phyloP scores from a whole-genome alignment of 108 stramenopile species.

The Stephanodiscus minutulus region DNA sequence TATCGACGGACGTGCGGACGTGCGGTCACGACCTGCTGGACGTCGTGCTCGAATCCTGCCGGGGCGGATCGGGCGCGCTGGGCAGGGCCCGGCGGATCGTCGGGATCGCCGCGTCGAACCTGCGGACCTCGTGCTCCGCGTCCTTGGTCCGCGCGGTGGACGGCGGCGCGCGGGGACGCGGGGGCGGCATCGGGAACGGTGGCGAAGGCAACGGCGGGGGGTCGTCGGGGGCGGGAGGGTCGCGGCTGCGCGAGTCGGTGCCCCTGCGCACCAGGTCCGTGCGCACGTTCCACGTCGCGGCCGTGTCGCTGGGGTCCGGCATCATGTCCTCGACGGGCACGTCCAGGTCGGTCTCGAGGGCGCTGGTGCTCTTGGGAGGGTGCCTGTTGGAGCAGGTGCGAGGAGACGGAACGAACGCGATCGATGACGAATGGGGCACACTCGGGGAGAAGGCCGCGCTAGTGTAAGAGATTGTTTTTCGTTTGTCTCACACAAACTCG shows the following conservation, averaged over 20 bases:
- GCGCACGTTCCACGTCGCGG: slow-evolving; percentile 15
- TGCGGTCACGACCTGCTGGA: slow-evolving; percentile 38
- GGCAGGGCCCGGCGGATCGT: slow-evolving; percentile 32
- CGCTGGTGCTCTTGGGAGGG: slow-evolving; percentile 42
- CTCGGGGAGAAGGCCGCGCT: slow-evolving; percentile 25
- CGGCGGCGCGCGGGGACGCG: slow-evolving; percentile 8
- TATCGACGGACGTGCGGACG: slow-evolving; percentile 25
- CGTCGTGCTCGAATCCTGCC: slow-evolving; percentile 31
- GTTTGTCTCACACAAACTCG: neutral
- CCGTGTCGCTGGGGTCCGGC: slow-evolving; percentile 38
- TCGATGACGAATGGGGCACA: slow-evolving; percentile 42
- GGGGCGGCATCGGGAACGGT: neutral
- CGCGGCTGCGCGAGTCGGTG: slow-evolving; percentile 41
- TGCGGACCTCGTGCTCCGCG: slow-evolving; percentile 32
- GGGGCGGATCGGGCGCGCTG: slow-evolving; percentile 27
- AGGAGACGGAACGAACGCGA: neutral
- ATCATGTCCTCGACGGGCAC: slow-evolving; percentile 32
- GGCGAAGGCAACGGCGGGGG: neutral
- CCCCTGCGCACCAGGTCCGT: slow-evolving; percentile 31
- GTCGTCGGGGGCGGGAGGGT: slow-evolving; percentile 1
- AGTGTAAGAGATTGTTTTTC: slow-evolving; percentile 28
- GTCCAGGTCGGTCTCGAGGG: slow-evolving; percentile 26
- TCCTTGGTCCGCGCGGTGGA: slow-evolving; percentile 28
- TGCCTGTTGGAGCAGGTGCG: slow-evolving; percentile 47
- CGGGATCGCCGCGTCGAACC: slow-evolving; percentile 33